Base-by-base conservation (phyloP, 495 filamentous ascomycete species). In the Penicillium samsonianum region DNA sequence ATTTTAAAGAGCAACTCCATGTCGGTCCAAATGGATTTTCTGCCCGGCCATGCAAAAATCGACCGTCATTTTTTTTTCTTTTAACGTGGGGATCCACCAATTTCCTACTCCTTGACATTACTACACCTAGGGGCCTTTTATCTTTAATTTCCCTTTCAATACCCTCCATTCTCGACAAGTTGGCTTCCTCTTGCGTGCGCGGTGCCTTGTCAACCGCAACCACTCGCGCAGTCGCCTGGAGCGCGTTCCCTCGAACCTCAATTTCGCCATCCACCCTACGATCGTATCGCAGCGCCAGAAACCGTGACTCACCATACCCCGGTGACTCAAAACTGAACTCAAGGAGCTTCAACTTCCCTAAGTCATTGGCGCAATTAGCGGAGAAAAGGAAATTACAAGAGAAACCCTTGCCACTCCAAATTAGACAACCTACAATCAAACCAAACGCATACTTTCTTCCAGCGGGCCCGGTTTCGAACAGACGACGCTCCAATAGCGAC, bases 171-270 rank as follows among this genome's bases (percentile, higher is more conserved):
- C 16, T 38, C 17, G 35, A 7, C 35, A 79, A 68, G 55, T 78
- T 79, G 77, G 77, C 77, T 74, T 76, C 72, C 59, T 46, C 72
- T 60, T 59, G 50, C 23, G 58, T 65, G 53, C 59, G 67, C 65
- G 65, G 72, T 63, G 66, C 65, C 62, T 64, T 71, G 55, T 57
- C 69, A 60, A 50, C 59, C 59, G 69, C 61, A 48, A 64, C 65
- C 62, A 64, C 61, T 62, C 63, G 71, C 63, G 64, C 62, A 62
- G 33, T 59, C 61, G 40, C 59, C 45, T 46, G 51, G 53, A 45
- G 59, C 38, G 58, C 56, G 14, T 57, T 55, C 28, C 35, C 42
- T 53, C 60, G 48, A 46, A 41, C 60, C 30, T 47, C 61, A 12
- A 53, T 42, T 46, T 58, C 48, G 5, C 56, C 44, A 14, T 26